Percentiles rank a stretch among this genome's conserved stretches.
Evolutionary conservation across 768 basidiomycete species (phyloP).

Genomic region (Suillus fuscotomentosus): DNA sequence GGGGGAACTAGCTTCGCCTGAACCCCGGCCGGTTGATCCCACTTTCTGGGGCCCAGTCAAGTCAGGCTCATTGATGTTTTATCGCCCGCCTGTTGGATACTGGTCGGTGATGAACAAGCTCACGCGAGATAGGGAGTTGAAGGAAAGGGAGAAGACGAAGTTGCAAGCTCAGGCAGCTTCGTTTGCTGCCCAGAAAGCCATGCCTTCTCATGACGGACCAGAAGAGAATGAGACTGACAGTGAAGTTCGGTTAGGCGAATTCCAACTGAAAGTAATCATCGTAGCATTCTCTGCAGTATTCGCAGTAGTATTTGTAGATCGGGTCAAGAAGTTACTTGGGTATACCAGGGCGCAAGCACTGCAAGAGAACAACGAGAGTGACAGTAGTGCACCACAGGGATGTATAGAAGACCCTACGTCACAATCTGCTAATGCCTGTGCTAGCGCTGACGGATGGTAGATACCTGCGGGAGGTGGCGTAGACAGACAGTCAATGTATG

Average conservation of each 20-base stretch:
- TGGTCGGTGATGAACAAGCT: background rate
- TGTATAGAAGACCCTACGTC: background rate
- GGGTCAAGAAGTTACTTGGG: background rate
- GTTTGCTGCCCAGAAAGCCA: background rate
- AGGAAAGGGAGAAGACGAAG: background rate
- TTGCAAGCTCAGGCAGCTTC: background rate
- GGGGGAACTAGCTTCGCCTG: background rate
- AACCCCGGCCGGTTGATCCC: background rate
- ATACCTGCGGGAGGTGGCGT: background rate
- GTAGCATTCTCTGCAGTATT: too few relatives aligned
- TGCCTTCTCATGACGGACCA: background rate
- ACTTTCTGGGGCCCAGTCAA: background rate
- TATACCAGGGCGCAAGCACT: too few relatives aligned
- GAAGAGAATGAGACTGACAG: background rate
- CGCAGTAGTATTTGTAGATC: background rate
- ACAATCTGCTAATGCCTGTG: background rate
- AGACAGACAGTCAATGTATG: background rate
- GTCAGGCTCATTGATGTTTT: background rate
- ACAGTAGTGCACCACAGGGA: background rate
- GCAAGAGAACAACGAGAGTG: background rate
- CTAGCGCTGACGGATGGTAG: too few relatives aligned
- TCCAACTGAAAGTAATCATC: background rate
- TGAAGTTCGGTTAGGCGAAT: too few relatives aligned
- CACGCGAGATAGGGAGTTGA: background rate
- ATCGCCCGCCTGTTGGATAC: background rate